Percentiles rank a stretch among this genome's conserved stretches.
Conservation (phyloP, 2,329 filamentous ascomycete genomes). For the Sporothrix globosa region DNA sequence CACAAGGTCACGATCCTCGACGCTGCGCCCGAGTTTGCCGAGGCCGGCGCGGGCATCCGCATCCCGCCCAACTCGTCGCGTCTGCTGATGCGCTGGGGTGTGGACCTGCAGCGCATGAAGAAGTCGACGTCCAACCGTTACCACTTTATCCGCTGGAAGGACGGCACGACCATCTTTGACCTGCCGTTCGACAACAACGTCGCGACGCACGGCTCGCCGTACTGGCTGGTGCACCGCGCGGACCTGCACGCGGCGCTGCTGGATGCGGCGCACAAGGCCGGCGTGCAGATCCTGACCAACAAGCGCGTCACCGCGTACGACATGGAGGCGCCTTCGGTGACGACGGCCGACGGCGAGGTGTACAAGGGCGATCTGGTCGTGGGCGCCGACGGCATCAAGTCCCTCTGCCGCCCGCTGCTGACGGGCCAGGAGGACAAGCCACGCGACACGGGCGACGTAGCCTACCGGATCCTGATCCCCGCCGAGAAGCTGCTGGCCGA, state of each 20-base stretch:
- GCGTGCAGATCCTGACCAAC: constrained; percentile 37
- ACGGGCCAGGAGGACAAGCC: constrained; percentile 38
- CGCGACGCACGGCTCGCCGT: constrained; percentile 42
- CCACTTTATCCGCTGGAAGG: constrained; percentile 30
- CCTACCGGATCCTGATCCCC: constrained; percentile 43
- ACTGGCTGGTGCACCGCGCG: constrained; percentile 45
- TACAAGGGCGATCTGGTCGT: constrained; percentile 38
- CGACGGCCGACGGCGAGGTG: constrained; percentile 36
- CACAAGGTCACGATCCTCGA: constrained; percentile 34
- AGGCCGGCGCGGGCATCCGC: constrained; percentile 35
- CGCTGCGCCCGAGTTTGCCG: constrained; percentile 31
- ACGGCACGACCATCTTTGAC: constrained; percentile 22
- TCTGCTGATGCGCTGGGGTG: constrained; percentile 42
- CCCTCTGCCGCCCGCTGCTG: constrained; percentile 38
- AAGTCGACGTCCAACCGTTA: constrained; percentile 14
- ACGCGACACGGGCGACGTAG: constrained; percentile 43
- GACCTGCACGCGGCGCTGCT: constrained; percentile 43
- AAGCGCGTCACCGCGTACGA: constrained; percentile 40
- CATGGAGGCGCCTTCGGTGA: constrained; percentile 35
- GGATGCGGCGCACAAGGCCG: constrained; percentile 37
- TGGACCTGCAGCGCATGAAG: constrained; percentile 16
- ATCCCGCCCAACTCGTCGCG: constrained; percentile 43
- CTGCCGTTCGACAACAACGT: constrained; percentile 37
- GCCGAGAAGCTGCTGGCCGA: constrained; percentile 40
- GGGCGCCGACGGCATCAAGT: constrained; percentile 41